Evolutionary conservation across 345 rosid genomes (phyloP), one percentile per base, ranked within the genome.

Genomic region (Nephelium lappaceum): DNA sequence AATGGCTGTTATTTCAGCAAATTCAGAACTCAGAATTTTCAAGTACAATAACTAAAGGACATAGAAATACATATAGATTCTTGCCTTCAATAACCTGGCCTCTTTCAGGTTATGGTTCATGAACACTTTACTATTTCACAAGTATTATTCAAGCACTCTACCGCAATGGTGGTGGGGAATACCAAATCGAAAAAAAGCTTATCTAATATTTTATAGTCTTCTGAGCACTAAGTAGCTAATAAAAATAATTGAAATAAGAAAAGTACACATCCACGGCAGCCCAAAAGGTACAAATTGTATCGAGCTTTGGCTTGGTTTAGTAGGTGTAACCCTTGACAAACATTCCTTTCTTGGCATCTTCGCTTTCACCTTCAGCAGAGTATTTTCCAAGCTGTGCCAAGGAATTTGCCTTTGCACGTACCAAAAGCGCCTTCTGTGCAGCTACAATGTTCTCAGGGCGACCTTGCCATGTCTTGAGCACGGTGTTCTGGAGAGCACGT

Each of bases 401-500:
- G 31, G 99, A 95, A 84, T 95, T 95, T 2, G 99, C 98, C 88
- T 92, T 94, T 73, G 98, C 97, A 62, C 99, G 93, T 45, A 92
- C 92, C 92, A 95, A 82, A 45, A 95, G 94, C 6, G 98, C 83
- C 90, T 86, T 94, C 79, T 94, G 96, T 11, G 93, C 94, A 66
- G 93, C 97, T 85, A 90, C 91, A 3, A 90, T 80, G 55, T 87
- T 95, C 83, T 95, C 98, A 0, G 92, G 94, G 0, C 23, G 86
- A 72, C 99, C 99, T 86, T 95, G 93, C 99, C 99, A 95, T 76
- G 98, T 89, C 88, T 90, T 95, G 8, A 93, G 94, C 86, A 93
- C 99, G 0, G 91, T 85, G 87, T 95, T 95, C 86, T 95, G 98
- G 67, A 96, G 86, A 12, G 98, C 99, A 62, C 98, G 97, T 49